Conservation (phyloP, 1,284 basidiomycete genomes). For the Rhodotorula sp. region DNA sequence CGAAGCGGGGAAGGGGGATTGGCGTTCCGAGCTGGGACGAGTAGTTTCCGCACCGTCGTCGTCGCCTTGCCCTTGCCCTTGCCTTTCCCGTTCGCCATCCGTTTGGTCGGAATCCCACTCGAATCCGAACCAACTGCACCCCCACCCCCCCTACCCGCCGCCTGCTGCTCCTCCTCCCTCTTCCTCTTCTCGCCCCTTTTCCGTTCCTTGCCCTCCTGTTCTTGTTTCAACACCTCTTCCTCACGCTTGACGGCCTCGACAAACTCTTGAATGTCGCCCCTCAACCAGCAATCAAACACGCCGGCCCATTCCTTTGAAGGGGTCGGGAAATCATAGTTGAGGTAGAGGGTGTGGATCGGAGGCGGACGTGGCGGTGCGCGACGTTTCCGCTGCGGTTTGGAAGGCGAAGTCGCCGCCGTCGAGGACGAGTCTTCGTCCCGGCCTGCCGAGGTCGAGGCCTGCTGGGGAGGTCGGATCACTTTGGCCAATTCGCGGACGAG, state of each 20-base stretch:
- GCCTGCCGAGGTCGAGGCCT: neutral
- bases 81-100: neutral
- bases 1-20: neutral
- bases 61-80: neutral
- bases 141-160: neutral
- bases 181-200: neutral
- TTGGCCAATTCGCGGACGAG: conserved; percentile 89
- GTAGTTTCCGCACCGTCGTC: neutral
- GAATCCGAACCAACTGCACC: neutral
- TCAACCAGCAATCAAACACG: conserved; percentile 86
- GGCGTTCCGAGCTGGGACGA: neutral
- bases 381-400: conserved; percentile 2
- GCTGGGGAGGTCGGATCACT: conserved; percentile 57
- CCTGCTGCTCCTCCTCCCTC: neutral
- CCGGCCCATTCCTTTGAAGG: conserved; percentile 83
- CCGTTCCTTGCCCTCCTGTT: neutral
- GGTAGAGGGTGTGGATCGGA: conserved; percentile 70
- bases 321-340: conserved; percentile 86
- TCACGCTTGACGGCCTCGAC: conserved; percentile 51
- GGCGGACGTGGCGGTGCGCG: conserved; percentile 40
- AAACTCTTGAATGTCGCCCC: conserved; percentile 82
- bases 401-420: neutral
- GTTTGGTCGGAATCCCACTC: neutral
- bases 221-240: conserved; percentile 7
- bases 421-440: conserved; percentile 1